phyloP scores from a whole-genome alignment of 2,329 filamentous ascomycete species.

The Furcasterigmium furcatum region DNA sequence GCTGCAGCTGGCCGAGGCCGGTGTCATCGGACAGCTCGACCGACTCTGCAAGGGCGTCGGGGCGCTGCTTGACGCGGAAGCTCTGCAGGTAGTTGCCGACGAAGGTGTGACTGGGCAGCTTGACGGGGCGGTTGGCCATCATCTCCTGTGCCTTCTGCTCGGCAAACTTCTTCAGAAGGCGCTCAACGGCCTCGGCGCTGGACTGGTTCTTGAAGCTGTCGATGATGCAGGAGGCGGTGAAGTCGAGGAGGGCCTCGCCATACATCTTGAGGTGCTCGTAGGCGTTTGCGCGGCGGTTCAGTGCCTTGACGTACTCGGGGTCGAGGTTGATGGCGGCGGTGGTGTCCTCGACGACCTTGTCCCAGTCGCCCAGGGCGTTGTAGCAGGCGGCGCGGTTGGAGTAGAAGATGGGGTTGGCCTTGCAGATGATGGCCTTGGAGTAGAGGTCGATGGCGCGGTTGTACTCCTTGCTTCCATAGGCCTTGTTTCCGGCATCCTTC shows the following conservation, averaged over 20 bases:
- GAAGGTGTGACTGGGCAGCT: slow-evolving; percentile 91
- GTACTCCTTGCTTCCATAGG: slow-evolving; percentile 92
- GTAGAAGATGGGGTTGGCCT: slow-evolving; percentile 96
- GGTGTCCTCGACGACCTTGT: slow-evolving; percentile 95
- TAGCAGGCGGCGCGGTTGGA: slow-evolving; percentile 98
- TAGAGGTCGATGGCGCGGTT: slow-evolving; percentile 92
- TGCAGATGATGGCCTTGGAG: slow-evolving; percentile 93
- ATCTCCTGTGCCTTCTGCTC: slow-evolving; percentile 92
- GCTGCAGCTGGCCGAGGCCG: slow-evolving; percentile 81
- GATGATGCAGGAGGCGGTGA: slow-evolving; percentile 98
- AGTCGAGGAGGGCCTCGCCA: slow-evolving; percentile 93
- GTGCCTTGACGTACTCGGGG: slow-evolving; percentile 92
- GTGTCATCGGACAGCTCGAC: slow-evolving; percentile 74
- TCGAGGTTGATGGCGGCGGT: slow-evolving; percentile 92
- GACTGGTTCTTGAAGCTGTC: slow-evolving; percentile 92
- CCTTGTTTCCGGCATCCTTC: slow-evolving; percentile 94
- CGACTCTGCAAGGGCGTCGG: slow-evolving; percentile 77
- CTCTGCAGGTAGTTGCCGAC: slow-evolving; percentile 99
- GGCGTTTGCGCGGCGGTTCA: slow-evolving; percentile 93
- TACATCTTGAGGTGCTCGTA: slow-evolving; percentile 91
- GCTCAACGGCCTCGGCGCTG: slow-evolving; percentile 86
- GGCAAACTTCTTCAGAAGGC: slow-evolving; percentile 93
- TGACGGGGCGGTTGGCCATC: slow-evolving; percentile 78
- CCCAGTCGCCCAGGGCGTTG: slow-evolving; percentile 89
- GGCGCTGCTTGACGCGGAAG: slow-evolving; percentile 81